These are phyloP conservation scores for Leccinum longicurvipes DNA, from an alignment of 768 basidiomycete species.

Conservation along the genomic window DNA sequence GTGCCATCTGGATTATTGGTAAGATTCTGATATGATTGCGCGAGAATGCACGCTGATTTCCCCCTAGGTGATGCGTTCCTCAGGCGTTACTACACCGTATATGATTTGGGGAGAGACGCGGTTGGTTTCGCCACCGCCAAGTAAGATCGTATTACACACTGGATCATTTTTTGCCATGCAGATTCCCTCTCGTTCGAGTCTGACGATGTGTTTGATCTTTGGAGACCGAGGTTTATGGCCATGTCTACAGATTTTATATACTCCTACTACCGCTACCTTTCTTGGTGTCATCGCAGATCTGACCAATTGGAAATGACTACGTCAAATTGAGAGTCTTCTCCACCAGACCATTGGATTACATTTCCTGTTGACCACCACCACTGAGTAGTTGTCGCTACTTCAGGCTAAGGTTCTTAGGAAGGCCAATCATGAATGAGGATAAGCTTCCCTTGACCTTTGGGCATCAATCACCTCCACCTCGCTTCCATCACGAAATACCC, in stretches of 20 bases:
- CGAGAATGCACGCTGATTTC: slow-evolving; percentile 6
- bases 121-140: slow-evolving; percentile 73
- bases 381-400: no score
- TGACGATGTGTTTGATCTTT: slow-evolving; percentile 12
- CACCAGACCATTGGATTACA: no score
- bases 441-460: no score
- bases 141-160: slow-evolving; percentile 20
- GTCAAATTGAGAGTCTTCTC: not conserved
- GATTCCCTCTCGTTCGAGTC: not conserved
- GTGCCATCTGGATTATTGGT: slow-evolving; percentile 90
- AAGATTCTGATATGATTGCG: slow-evolving; percentile 16
- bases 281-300: not conserved
- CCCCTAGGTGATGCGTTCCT: slow-evolving; percentile 80
- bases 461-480: slow-evolving; percentile 4
- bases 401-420: no score
- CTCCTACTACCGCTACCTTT: not conserved
- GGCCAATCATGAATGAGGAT: slow-evolving; percentile 13
- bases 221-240: not conserved
- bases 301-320: not conserved
- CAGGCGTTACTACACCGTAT: slow-evolving; percentile 90
- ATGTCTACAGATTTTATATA: not conserved
- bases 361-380: no score
- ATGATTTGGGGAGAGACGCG: slow-evolving; percentile 72
- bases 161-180: not conserved
- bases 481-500: slow-evolving; percentile 2